Base-by-base conservation (phyloP, 2,329 filamentous ascomycete genomes). In the Exophiala viscosa region DNA sequence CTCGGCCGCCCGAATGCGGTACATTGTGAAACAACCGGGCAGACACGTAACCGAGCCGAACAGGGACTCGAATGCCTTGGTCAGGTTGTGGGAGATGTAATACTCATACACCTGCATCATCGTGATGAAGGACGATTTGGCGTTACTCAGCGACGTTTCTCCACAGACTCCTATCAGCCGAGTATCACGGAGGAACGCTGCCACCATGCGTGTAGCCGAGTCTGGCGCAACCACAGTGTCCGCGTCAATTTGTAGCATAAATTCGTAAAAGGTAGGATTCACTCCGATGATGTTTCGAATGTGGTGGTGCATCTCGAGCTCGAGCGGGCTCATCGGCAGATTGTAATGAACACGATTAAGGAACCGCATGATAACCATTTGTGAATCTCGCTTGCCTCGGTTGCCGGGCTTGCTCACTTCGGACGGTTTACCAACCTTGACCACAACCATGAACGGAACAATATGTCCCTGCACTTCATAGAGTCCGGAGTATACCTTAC, bases 41-140 rank as follows among this genome's bases (percentile, higher is more conserved):
- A 99, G 78, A 80, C 93, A 99, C 45, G 93, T 99, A 63, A 99
- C 92, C 62, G 89, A 95, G 52, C 92, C 93, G 67, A 99, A 99
- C 64, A 99, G 79, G 73, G 88, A 93, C 73, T 97, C 92, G 69
- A 99, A 99, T 10, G 92, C 93, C 75, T 99, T 97, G 63, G 88
- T 86, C 62, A 99, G 74, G 69, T 97, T 95, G 78, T 99, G 92
- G 46, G 92, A 97, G 66, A 99, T 99, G 76, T 91, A 99, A 79
- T 99, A 99, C 73, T 99, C 92, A 78, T 97, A 99, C 32, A 99
- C 92, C 73, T 99, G 93, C 69, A 99, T 99, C 92, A 97, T 97
- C 46, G 93, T 99, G 62, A 95, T 84, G 66, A 95, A 90, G 1
- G 92, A 96, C 5, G 87, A 81, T 71, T 96, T 96, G 55, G 90